phyloP scores from a whole-genome alignment of 2,329 filamentous ascomycete species.

The Pseudohalonectria lignicola region DNA sequence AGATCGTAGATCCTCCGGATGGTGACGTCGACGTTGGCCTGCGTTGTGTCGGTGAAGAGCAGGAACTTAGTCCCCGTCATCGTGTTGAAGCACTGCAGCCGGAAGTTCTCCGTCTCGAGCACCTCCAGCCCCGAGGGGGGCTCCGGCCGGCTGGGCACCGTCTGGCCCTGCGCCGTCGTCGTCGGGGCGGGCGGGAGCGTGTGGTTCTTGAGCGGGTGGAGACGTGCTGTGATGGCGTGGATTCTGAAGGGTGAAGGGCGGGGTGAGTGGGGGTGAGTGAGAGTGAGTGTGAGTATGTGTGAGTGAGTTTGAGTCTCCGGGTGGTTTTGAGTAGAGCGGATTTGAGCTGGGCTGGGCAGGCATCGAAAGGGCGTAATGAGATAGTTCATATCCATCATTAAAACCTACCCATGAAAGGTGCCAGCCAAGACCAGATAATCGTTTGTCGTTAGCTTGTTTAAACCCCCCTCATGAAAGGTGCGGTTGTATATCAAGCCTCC shows the following conservation, averaged over 20 bases:
- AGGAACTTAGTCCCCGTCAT: conserved; percentile 92
- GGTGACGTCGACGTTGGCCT: conserved; percentile 76
- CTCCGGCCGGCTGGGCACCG: conserved; percentile 39
- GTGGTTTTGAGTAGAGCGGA: too few species aligned
- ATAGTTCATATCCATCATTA: too few species aligned
- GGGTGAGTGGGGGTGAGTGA: conserved; percentile 2
- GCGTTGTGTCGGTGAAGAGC: conserved; percentile 82
- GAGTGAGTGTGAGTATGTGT: conserved; percentile 3
- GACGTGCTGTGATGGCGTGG: conserved; percentile 56
- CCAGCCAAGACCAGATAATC: conserved; percentile 95
- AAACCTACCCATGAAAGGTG: conserved; percentile 79
- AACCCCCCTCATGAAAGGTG: conserved; percentile 73
- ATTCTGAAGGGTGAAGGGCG: conserved; percentile 33
- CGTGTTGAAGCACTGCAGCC: conserved; percentile 92
- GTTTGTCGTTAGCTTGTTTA: conserved; percentile 85
- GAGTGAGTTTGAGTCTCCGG: not conserved
- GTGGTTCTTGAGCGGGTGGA: conserved; percentile 40
- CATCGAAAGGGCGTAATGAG: too few species aligned
- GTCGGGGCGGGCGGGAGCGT: conserved; percentile 13
- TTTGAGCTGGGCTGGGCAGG: too few species aligned
- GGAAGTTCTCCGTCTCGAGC: conserved; percentile 87
- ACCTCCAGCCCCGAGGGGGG: conserved; percentile 76
- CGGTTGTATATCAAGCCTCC: conserved; percentile 94
- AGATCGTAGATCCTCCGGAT: conserved; percentile 84
- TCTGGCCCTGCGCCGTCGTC: conserved; percentile 4